phyloP scores from a whole-genome alignment of 2,329 filamentous ascomycete species.

The Xylaria sp. region DNA sequence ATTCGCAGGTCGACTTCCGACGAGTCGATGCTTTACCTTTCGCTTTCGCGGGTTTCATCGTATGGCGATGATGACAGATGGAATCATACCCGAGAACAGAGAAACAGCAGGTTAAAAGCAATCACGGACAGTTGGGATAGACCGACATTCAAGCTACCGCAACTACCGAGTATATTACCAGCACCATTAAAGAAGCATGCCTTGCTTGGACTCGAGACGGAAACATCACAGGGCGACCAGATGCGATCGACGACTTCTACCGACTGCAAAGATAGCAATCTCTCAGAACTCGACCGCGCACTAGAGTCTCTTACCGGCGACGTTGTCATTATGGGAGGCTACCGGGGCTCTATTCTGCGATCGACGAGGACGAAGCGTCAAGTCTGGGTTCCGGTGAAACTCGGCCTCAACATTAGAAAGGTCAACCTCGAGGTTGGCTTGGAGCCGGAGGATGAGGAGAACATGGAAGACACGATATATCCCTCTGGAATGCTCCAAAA shows the following conservation, averaged over 20 bases:
- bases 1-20: slow-evolving; percentile 66
- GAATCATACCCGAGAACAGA: slow-evolving; percentile 72
- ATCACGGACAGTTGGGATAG: slow-evolving; percentile 81
- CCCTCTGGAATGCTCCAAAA: slow-evolving; percentile 85
- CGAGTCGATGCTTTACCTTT: slow-evolving; percentile 71
- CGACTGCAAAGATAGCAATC: slow-evolving; percentile 27
- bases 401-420: slow-evolving; percentile 84
- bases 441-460: slow-evolving; percentile 73
- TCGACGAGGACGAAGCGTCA: slow-evolving; percentile 80
- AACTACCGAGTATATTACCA: slow-evolving; percentile 50
- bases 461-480: slow-evolving; percentile 76
- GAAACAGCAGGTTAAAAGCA: slow-evolving; percentile 84
- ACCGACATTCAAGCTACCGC: slow-evolving; percentile 68
- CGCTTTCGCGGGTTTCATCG: slow-evolving; percentile 72
- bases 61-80: slow-evolving; percentile 80
- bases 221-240: slow-evolving; percentile 16
- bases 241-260: slow-evolving; percentile 17
- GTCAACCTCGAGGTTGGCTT: slow-evolving; percentile 86
- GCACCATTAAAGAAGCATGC: slow-evolving; percentile 29
- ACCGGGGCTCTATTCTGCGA: slow-evolving; percentile 82
- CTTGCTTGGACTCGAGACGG: slow-evolving; percentile 22
- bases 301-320: slow-evolving; percentile 73
- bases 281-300: slow-evolving; percentile 45
- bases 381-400: slow-evolving; percentile 89
- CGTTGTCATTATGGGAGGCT: slow-evolving; percentile 82